phyloP scores from a whole-genome alignment of 805 yeast species.

The Suhomyces sp. region DNA sequence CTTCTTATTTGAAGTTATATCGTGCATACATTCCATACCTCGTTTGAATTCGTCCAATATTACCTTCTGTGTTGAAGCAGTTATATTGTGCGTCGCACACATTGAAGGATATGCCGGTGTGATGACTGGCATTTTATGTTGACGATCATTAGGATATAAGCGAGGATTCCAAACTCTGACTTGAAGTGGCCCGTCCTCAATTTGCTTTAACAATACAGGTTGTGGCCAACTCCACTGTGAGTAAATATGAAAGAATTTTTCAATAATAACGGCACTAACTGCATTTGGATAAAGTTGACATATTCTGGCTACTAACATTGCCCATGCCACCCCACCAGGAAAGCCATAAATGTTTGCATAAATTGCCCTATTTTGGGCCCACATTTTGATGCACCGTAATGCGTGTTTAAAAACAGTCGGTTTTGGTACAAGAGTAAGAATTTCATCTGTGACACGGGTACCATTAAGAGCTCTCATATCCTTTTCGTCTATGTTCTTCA shows the following conservation, averaged over 20 bases:
- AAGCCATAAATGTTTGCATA: constrained; percentile 95
- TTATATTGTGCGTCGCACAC: constrained; percentile 98
- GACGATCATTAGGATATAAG: constrained; percentile 81
- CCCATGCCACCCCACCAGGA: constrained; percentile 99
- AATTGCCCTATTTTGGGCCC: constrained; percentile 95
- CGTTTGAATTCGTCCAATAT: constrained; percentile 76
- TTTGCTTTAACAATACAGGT: constrained; percentile 87
- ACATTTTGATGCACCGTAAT: constrained; percentile 83
- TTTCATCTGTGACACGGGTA: constrained; percentile 95
- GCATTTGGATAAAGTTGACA: constrained; percentile 97
- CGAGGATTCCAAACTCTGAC: constrained; percentile 97
- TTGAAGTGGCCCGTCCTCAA: constrained; percentile 96
- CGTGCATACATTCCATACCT: constrained; percentile 24
- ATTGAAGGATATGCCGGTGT: constrained; percentile 98
- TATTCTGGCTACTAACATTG: constrained; percentile 96
- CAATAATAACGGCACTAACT: constrained; percentile 86
- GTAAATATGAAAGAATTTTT: constrained; percentile 82
- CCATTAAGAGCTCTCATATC: constrained; percentile 91
- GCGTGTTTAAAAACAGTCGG: constrained; percentile 92
- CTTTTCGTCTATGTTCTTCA: constrained; percentile 85
- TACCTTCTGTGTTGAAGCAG: constrained; percentile 80
- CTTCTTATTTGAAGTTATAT: no score
- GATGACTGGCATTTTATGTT: constrained; percentile 94
- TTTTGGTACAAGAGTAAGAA: constrained; percentile 83
- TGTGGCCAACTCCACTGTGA: constrained; percentile 98